phyloP scores from a whole-genome alignment of 345 rosid species.

The Euphorbia lathyris region DNA sequence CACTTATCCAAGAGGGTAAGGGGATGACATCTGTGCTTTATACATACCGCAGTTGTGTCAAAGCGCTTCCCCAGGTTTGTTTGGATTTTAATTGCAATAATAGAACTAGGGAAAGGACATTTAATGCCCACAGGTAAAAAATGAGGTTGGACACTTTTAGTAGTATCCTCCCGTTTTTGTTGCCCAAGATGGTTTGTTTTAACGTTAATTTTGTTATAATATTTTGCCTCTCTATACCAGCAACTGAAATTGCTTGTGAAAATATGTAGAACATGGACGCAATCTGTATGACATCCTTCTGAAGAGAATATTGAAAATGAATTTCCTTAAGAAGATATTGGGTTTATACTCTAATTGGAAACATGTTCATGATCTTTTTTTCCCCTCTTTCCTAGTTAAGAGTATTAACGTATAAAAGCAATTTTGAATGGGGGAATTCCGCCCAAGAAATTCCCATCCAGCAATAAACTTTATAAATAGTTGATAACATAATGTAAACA shows the following conservation, averaged over 20 bases:
- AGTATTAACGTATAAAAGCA: background rate
- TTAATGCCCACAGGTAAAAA: background rate
- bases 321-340: background rate
- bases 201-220: background rate
- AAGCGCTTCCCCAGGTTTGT: constrained; percentile 97
- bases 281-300: background rate
- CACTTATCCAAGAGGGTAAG: constrained; percentile 89
- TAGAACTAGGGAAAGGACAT: background rate
- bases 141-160: background rate
- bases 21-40: constrained; percentile 98
- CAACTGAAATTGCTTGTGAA: constrained; percentile 2
- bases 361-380: background rate
- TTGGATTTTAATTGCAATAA: constrained; percentile 8
- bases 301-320: background rate
- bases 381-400: background rate
- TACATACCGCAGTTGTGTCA: constrained; percentile 95
- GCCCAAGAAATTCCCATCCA: background rate
- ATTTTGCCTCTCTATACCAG: background rate
- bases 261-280: background rate
- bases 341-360: no score
- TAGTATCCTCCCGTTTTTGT: constrained; percentile 1
- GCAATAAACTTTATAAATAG: background rate
- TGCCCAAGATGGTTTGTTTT: background rate
- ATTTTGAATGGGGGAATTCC: background rate
- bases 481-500: background rate